These are phyloP conservation scores for Pseudogymnoascus sp. DNA, from an alignment of 2,329 filamentous ascomycete species.

Conservation along the genomic window DNA sequence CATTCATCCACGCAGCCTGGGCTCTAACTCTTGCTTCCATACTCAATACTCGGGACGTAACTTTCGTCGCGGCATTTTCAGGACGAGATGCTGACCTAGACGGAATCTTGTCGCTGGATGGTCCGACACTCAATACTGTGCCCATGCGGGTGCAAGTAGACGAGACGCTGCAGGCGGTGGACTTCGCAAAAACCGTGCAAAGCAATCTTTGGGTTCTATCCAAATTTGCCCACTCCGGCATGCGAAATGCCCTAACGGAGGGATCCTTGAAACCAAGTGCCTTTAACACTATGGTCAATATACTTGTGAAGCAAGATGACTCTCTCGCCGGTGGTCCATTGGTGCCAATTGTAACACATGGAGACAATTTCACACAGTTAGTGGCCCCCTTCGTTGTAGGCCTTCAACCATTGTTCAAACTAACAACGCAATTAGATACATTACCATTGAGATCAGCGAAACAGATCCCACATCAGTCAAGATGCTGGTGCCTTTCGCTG, in stretches of 20 bases:
- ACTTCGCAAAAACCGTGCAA: neutral
- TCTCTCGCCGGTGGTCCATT: neutral
- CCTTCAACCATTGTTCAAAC: neutral
- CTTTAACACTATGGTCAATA: conserved; percentile 10
- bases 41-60: conserved; percentile 2
- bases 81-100: conserved; percentile 1
- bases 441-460: conserved; percentile 5
- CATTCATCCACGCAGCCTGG: conserved; percentile 26
- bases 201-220: neutral
- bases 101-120: conserved; percentile 4
- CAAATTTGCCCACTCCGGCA: neutral
- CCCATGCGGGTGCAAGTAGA: conserved; percentile 3
- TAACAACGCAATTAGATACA: neutral
- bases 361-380: conserved; percentile 3
- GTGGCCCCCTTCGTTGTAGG: neutral
- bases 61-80: conserved; percentile 1
- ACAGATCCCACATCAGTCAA: conserved; percentile 5
- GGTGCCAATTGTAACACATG: neutral
- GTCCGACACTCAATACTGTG: conserved; percentile 5
- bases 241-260: conserved; percentile 3
- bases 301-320: neutral
- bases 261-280: neutral
- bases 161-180: neutral
- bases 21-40: conserved; percentile 16
- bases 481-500: neutral